Percentiles rank a stretch among this genome's conserved stretches.
Conservation (phyloP, 164 flowering plant species). For the Brasenia schreberi region DNA sequence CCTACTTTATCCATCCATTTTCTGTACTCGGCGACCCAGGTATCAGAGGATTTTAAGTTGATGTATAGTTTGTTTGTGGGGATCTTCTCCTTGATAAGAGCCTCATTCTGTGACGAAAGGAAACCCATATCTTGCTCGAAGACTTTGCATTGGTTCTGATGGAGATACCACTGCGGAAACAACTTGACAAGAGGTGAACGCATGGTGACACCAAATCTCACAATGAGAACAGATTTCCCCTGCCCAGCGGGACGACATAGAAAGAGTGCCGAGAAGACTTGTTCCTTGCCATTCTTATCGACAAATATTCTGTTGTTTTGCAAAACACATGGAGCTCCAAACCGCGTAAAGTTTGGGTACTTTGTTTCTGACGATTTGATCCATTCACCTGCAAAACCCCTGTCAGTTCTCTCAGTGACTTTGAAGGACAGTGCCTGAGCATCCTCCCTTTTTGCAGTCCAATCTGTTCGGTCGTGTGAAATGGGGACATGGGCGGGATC, state of each 20-base stretch:
- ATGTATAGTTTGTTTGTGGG: conserved; percentile 75
- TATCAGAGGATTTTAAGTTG: conserved; percentile 69
- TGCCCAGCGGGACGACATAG: conserved; percentile 92
- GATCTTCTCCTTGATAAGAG: conserved; percentile 60
- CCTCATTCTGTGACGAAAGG: conserved; percentile 88
- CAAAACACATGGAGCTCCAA: conserved; percentile 89
- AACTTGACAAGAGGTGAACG: conserved; percentile 28
- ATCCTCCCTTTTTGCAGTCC: conserved; percentile 83
- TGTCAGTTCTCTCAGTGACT: conserved; percentile 55
- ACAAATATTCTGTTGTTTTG: conserved; percentile 63
- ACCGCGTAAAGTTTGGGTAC: conserved; percentile 40
- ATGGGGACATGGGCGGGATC: conserved; percentile 97
- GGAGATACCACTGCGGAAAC: conserved; percentile 80
- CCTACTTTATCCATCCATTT: conserved; percentile 99
- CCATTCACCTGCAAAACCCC: conserved; percentile 95
- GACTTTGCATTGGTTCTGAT: conserved; percentile 89
- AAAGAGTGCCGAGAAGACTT: conserved; percentile 69
- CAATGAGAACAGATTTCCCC: conserved; percentile 93
- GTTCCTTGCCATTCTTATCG: conserved; percentile 46
- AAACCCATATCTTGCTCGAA: conserved; percentile 99
- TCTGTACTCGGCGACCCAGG: conserved; percentile 88
- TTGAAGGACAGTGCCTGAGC: conserved; percentile 65
- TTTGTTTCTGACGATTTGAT: conserved; percentile 40
- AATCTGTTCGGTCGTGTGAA: conserved; percentile 88
- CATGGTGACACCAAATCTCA: conserved; percentile 68